A percentile compares a stretch with the other conserved stretches of the same genome.
Conservation (phyloP, 352 stramenopile genomes). For the Phytophthora colocasiae region DNA sequence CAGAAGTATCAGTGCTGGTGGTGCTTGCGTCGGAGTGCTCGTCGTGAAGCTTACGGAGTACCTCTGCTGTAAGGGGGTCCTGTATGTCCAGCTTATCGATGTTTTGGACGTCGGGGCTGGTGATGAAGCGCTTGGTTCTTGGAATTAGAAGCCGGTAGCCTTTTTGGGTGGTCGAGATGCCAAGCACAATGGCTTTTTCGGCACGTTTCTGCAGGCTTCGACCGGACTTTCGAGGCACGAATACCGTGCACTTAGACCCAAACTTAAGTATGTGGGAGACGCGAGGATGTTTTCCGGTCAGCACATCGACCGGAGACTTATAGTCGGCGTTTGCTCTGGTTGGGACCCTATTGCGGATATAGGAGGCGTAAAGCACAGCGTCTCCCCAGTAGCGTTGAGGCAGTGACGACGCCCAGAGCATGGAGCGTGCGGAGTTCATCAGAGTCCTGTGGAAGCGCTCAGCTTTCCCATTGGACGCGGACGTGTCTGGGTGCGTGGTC, state of each 20-base stretch:
- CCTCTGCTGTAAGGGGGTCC: background rate
- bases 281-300: background rate
- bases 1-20: no score
- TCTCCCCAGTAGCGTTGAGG: conserved; percentile 11
- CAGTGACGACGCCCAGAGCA: conserved; percentile 4
- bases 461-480: conserved; percentile 12
- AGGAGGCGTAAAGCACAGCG: conserved; percentile 3
- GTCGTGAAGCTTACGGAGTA: background rate
- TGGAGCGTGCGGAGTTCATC: conserved; percentile 2
- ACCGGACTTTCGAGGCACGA: background rate
- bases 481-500: background rate
- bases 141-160: background rate
- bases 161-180: background rate
- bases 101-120: conserved; percentile 6
- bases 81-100: conserved; percentile 4
- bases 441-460: conserved; percentile 2
- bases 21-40: no score
- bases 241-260: background rate
- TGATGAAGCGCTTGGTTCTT: background rate
- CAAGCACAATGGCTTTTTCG: background rate
- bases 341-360: conserved; percentile 7
- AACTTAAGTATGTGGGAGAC: background rate
- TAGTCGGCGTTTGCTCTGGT: background rate
- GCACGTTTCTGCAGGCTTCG: background rate
- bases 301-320: background rate